Evolutionary conservation across 2,329 filamentous ascomycete species (phyloP), one percentile per base, ranked within the genome.

Genomic region (Lasiodiplodia hormozganensis): DNA sequence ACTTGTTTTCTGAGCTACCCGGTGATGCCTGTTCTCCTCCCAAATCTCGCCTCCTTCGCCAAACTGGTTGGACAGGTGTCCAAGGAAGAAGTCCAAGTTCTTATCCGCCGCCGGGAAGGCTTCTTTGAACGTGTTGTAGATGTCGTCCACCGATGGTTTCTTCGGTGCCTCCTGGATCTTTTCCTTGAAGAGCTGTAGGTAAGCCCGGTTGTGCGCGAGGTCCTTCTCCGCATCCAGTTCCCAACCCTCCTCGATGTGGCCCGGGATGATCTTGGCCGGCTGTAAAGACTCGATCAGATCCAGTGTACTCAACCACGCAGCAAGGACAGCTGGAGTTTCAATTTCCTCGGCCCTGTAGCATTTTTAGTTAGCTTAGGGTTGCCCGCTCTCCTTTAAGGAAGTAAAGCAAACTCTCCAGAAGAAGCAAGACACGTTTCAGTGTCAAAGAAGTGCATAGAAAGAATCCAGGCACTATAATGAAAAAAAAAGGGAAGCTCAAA

Each of bases 41-140:
- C 76, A 77, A 0, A 74, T 69, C 43, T 73, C 56, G 0, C 76
- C 76, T 0, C 76, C 76, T 62, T 77, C 73, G 0, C 76, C 77
- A 57, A 76, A 78, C 38, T 76, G 74, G 62, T 78, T 77, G 25
- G 72, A 71, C 62, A 79, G 53, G 69, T 79, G 74, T 5, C 75
- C 76, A 21, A 79, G 31, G 69, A 79, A 78, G 72, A 78, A 78
- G 21, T 77, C 75, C n/a, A 77, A 64, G 18, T 79, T 78, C 69
- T 75, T 74, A 3, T 73, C 69, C 6, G 72, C 73, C 40, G 74
- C 66, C 10, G 75, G 75, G 53, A 78, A 78, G 7, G 74, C 73
- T 16, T 70, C 64, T 51, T 74, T 72, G 70, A 79, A 79, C 6
- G 71, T 73, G n/a, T 70, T 64, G 69, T 70, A 77, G 18, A 79